Percentiles rank a stretch among this genome's conserved stretches.
Conservation (phyloP, 2,329 filamentous ascomycete genomes). For the Venturia asperata region DNA sequence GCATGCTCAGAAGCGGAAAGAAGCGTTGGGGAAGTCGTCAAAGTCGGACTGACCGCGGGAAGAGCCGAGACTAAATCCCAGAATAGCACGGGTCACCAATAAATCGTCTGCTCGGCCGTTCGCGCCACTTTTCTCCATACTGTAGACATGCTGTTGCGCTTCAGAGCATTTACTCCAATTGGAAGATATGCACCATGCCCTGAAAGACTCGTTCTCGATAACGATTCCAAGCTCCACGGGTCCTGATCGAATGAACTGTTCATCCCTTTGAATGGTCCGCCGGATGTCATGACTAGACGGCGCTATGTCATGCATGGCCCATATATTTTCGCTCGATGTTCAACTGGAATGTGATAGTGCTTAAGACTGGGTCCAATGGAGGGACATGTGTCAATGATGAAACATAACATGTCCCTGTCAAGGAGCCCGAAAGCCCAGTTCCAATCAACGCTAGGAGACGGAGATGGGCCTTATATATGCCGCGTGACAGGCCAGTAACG, state of each 20-base stretch:
- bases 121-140: no score
- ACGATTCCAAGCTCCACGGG: no score
- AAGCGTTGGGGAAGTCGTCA: neutral
- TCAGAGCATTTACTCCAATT: no score
- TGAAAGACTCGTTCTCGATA: no score
- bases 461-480: neutral
- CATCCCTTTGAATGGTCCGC: neutral
- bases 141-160: no score
- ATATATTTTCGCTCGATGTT: neutral
- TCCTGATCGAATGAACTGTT: neutral
- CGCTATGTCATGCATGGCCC: neutral
- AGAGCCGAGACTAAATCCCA: neutral
- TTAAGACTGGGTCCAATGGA: neutral
- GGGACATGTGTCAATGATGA: neutral
- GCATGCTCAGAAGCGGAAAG: neutral
- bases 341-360: neutral
- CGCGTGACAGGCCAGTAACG: neutral
- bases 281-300: neutral
- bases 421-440: neutral
- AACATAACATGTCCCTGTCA: neutral
- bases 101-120: neutral
- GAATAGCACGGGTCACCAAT: neutral
- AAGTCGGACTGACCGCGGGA: neutral
- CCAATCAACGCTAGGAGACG: neutral
- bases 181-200: no score